phyloP scores from a whole-genome alignment of 2,329 filamentous ascomycete species.

The Beauveria brongniartii region DNA sequence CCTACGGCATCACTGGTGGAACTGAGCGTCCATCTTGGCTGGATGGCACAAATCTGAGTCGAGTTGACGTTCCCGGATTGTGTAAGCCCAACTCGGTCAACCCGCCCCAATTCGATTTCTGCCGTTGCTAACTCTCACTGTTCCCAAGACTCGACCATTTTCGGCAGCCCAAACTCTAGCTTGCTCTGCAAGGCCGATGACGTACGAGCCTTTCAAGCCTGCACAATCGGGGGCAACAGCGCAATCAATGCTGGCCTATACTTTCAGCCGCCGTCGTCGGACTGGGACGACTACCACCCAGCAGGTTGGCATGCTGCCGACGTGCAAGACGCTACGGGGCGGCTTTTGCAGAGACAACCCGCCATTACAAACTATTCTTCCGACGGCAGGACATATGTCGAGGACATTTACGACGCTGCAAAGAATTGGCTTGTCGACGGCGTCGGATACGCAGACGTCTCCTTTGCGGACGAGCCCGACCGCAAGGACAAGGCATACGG shows the following conservation, averaged over 20 bases:
- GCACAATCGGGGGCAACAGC: slow-evolving; percentile 42
- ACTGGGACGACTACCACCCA: slow-evolving; percentile 43
- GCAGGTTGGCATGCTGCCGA: slow-evolving; percentile 42
- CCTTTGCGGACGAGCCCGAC: slow-evolving; percentile 36
- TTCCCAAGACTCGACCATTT: slow-evolving; percentile 38
- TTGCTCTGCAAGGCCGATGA: slow-evolving; percentile 32
- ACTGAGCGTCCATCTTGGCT: slow-evolving; percentile 41
- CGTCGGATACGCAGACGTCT: slow-evolving; percentile 38
- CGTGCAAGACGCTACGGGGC: slow-evolving; percentile 36
- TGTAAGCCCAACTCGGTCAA: slow-evolving; percentile 21
- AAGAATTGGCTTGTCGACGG: slow-evolving; percentile 41
- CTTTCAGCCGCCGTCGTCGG: slow-evolving; percentile 43
- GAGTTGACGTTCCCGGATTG: slow-evolving; percentile 45
- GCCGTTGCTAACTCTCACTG: not conserved
- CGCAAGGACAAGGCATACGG: slow-evolving; percentile 41
- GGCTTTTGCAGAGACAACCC: slow-evolving; percentile 35
- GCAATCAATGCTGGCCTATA: slow-evolving; percentile 47
- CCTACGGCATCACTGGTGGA: slow-evolving; percentile 40
- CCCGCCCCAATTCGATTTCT: too few species aligned
- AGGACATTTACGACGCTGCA: slow-evolving; percentile 38
- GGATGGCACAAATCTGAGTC: slow-evolving; percentile 35
- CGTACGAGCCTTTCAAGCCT: slow-evolving; percentile 38
- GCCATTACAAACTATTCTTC: slow-evolving; percentile 35
- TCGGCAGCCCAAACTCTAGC: slow-evolving; percentile 27
- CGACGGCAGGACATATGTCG: slow-evolving; percentile 37